Conservation (phyloP, 306 rosid species). For the Cyclanthera cordifolia region DNA sequence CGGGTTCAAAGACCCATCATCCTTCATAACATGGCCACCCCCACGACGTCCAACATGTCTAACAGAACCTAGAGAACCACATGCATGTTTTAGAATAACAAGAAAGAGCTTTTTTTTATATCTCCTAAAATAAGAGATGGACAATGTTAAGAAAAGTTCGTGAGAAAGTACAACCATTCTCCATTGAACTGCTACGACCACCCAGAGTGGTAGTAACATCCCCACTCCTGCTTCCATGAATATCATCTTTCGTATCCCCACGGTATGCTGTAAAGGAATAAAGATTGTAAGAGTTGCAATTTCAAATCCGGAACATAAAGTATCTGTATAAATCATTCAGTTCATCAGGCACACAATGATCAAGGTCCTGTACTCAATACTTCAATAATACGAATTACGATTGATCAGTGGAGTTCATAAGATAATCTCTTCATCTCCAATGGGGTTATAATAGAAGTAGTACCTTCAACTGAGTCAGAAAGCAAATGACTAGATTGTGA, state of each 20-base stretch:
- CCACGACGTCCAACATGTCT: conserved; percentile 65
- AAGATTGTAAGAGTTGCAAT: conserved; percentile 9
- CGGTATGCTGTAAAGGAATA: conserved; percentile 20
- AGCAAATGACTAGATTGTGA: conserved; percentile 29
- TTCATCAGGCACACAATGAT: conserved; percentile 1
- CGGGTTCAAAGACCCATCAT: conserved; percentile 40
- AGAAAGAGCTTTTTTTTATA: background rate
- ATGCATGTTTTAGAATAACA: background rate
- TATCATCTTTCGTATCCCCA: conserved; percentile 39
- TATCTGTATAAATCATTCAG: background rate
- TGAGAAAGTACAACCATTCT: conserved; percentile 37
- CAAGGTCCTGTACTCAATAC: background rate
- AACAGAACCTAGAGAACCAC: conserved; percentile 40
- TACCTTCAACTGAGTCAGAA: conserved; percentile 64
- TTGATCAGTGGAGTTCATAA: background rate
- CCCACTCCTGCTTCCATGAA: conserved; percentile 35
- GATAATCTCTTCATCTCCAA: background rate
- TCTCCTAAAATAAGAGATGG: background rate
- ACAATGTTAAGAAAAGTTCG: background rate
- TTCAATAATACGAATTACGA: background rate
- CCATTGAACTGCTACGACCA: conserved; percentile 41
- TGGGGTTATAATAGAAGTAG: background rate
- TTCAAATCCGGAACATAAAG: conserved; percentile 9
- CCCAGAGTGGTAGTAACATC: conserved; percentile 36
- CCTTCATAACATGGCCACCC: conserved; percentile 40